These are phyloP conservation scores for Nyssa sinensis DNA, from an alignment of 148 eudicot species.

Conservation along the genomic window DNA sequence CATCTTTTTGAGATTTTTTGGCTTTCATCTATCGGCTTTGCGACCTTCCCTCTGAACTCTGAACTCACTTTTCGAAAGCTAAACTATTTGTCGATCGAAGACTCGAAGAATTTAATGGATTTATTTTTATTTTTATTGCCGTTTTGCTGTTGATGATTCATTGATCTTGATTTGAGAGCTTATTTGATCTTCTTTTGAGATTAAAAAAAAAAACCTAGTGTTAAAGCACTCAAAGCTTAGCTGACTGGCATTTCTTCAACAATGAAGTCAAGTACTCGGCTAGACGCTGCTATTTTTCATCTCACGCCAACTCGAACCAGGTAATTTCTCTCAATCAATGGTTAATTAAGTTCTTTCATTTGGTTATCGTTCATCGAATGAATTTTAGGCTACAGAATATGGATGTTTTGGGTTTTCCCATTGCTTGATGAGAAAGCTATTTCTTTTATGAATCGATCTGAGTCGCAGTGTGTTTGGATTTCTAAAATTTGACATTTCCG, in stretches of 20 bases:
- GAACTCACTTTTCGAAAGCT: background rate
- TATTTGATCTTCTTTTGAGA: background rate
- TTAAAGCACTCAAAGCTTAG: background rate
- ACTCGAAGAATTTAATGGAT: background rate
- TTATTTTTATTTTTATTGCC: background rate
- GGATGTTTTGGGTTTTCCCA: background rate
- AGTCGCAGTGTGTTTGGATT: background rate
- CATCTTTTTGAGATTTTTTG: background rate
- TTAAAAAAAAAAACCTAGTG: background rate
- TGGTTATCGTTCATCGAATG: background rate
- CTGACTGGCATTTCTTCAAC: background rate
- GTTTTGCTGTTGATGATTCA: background rate
- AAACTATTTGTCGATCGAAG: background rate
- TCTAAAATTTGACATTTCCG: background rate
- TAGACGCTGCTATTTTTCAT: slow-evolving; percentile 77
- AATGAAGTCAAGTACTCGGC: slow-evolving; percentile 73
- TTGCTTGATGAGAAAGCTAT: background rate
- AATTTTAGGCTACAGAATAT: background rate
- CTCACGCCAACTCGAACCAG: slow-evolving; percentile 99
- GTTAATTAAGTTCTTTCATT: background rate
- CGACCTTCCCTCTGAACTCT: background rate
- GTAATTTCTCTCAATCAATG: slow-evolving; percentile 23
- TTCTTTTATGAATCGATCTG: slow-evolving; percentile 7
- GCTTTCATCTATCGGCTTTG: background rate
- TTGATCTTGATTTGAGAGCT: slow-evolving; percentile 1